Conservation (phyloP, 306 rosid genomes). For the Rosa multiflora region DNA sequence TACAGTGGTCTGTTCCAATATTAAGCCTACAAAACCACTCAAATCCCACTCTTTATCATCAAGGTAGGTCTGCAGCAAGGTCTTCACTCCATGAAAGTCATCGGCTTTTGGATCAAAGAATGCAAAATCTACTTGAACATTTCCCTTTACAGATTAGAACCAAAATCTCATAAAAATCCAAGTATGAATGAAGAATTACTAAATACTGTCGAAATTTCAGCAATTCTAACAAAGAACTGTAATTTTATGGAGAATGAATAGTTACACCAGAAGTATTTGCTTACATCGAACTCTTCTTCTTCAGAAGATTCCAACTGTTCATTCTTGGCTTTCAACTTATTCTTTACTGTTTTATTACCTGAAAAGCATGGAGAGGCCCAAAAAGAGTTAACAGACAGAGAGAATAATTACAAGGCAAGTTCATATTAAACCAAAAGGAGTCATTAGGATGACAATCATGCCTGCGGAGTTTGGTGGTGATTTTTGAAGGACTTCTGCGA, state of each 20-base stretch:
- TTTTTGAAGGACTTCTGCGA: slow-evolving; percentile 19
- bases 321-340: slow-evolving; percentile 24
- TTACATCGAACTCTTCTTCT: slow-evolving; percentile 68
- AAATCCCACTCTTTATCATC: slow-evolving; percentile 73
- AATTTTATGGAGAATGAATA: neutral
- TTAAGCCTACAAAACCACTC: slow-evolving; percentile 68
- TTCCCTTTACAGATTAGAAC: slow-evolving; percentile 45
- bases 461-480: slow-evolving; percentile 27
- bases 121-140: slow-evolving; percentile 76
- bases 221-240: neutral
- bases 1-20: slow-evolving; percentile 65
- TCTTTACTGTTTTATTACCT: slow-evolving; percentile 39
- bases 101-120: slow-evolving; percentile 81
- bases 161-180: slow-evolving; percentile 10
- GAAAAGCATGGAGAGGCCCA: neutral
- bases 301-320: slow-evolving; percentile 48
- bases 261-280: slow-evolving; percentile 4
- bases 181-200: neutral
- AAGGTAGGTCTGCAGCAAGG: slow-evolving; percentile 70
- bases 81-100: slow-evolving; percentile 87
- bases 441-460: neutral
- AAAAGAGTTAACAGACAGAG: neutral
- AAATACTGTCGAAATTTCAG: neutral
- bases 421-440: neutral
- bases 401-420: neutral